Base-by-base conservation (phyloP, 345 rosid genomes). In the Ceriops zippeliana region DNA sequence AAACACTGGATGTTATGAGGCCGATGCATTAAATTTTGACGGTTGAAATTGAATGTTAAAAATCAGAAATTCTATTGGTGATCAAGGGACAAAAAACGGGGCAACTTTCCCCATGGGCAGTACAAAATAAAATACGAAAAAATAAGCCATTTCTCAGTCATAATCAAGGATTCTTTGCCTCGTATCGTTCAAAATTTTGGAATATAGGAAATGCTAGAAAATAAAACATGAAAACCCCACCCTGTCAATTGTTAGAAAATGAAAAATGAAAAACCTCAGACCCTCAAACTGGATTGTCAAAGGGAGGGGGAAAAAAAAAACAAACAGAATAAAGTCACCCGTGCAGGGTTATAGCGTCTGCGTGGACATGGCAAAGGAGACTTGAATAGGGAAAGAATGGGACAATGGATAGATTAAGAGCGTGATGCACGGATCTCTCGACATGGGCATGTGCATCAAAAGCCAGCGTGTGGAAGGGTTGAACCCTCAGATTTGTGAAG, bases 361-460 rank as follows among this genome's bases (percentile, higher is more conserved):
- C 47, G 65, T 20, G 57, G 38, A 28, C 5, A 65, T 70, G 70
- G 70, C 22, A 54, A 17, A 62, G 28, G 26, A 63, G 75, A 67
- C 35, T 63, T 72, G 76, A 80, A 78, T 56, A 64, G 73, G 67
- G 46, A 52, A 68, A 61, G 69, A 61, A 54, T 62, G 37, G 54
- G 68, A 62, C 57, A 65, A 49, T 58, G 58, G 52, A 71, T 65
- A 56, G 72, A 69, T 24, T 65, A 67, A 76, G 63, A 26, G 80
- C 86, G 79, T 22, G 75, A 69, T 53, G 75, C 58, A 38, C 78
- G 79, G 87, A 87, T 83, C 83, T 71, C 52, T 52, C 35, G 74
- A 78, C 85, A 74, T 67, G 61, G 75, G 76, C 87, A 82, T 82
- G 88, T 84, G 84, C 73, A 49, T 67, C 35, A 71, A 59, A 42